Evolutionary conservation across 2,329 filamentous ascomycete genomes (phyloP).

Genomic region (Trichoderma sp.): DNA sequence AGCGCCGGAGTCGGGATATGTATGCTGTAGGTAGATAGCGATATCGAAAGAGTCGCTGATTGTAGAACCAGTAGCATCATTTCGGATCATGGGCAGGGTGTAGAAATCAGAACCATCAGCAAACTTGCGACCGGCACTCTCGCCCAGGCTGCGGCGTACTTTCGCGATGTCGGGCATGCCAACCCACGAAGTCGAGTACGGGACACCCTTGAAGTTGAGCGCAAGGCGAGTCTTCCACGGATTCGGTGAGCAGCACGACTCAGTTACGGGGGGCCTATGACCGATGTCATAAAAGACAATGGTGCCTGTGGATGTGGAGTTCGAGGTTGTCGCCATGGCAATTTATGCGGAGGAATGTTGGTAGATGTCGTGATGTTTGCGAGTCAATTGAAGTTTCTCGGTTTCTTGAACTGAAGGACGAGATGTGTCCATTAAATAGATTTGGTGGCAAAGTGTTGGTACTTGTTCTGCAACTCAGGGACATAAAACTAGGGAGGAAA

Average conservation of each 20-base stretch:
- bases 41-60: constrained; percentile 69
- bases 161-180: constrained; percentile 52
- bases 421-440: background rate
- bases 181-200: constrained; percentile 49
- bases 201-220: constrained; percentile 44
- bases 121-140: constrained; percentile 54
- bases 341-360: background rate
- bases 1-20: constrained; percentile 47
- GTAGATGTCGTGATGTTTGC: background rate
- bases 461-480: background rate
- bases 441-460: background rate
- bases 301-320: background rate
- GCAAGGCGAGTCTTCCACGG: constrained; percentile 41
- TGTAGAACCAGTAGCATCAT: constrained; percentile 41
- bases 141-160: constrained; percentile 48
- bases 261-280: constrained; percentile 33
- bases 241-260: constrained; percentile 32
- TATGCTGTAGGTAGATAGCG: constrained; percentile 58
- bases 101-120: constrained; percentile 58
- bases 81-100: constrained; percentile 60
- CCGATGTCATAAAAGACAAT: constrained; percentile 48
- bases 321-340: background rate
- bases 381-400: background rate
- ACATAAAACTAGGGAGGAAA: background rate
- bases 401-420: background rate